phyloP scores from a whole-genome alignment of 2,329 filamentous ascomycete species.

The Phoma herbarum region DNA sequence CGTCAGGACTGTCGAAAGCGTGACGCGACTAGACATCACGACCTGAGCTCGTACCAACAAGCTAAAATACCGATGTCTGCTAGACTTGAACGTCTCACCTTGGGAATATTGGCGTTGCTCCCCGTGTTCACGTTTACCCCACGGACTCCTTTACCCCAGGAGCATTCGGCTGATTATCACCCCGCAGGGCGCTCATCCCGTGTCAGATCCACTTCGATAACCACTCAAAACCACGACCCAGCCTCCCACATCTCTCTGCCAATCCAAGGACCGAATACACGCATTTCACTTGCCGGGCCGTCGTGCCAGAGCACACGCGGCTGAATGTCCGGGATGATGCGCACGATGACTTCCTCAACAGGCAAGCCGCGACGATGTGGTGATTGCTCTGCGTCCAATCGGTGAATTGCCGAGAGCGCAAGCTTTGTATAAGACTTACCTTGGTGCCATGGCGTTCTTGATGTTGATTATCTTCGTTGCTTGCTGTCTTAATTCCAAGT shows the following conservation, averaged over 20 bases:
- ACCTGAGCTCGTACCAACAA: not conserved
- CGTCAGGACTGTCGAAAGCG: not conserved
- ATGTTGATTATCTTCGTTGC: constrained; percentile 6
- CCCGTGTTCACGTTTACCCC: not conserved
- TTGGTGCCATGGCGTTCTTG: constrained; percentile 17
- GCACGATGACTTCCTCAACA: constrained; percentile 3
- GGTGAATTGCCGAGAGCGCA: constrained; percentile 14
- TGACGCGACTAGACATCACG: not conserved
- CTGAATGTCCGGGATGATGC: constrained; percentile 1
- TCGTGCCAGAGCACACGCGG: constrained; percentile 13
- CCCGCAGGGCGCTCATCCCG: constrained; percentile 17
- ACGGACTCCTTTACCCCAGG: constrained; percentile 6
- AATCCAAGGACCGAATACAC: constrained; percentile 1
- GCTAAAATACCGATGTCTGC: not conserved
- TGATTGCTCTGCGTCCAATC: constrained; percentile 6
- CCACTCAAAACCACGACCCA: not conserved
- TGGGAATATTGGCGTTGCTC: not conserved
- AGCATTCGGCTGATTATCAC: constrained; percentile 26
- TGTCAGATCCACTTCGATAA: constrained; percentile 8
- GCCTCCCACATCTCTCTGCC: constrained; percentile 1
- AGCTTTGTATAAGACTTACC: constrained; percentile 32
- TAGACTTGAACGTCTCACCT: not conserved
- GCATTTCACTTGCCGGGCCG: constrained; percentile 14
- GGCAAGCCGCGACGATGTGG: constrained; percentile 13
- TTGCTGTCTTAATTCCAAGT: not conserved